Evolutionary conservation across 139 green algal species (phyloP).

Genomic region (Gonium pectorale): DNA sequence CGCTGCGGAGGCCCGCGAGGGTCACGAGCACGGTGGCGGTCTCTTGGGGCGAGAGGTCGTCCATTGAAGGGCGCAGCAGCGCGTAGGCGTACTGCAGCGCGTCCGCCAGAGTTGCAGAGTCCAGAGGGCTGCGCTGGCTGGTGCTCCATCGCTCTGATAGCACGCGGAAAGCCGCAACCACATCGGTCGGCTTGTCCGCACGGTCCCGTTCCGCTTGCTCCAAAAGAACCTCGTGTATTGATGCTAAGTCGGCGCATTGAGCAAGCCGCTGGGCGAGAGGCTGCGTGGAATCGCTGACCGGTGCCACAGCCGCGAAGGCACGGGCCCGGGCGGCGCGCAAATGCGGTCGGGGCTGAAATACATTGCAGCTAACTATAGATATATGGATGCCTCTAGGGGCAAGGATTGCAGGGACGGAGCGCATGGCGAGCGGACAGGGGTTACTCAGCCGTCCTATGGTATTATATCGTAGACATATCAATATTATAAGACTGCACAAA

Average conservation of each 20-base stretch:
- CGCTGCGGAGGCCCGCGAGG: not conserved
- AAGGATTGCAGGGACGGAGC: not conserved
- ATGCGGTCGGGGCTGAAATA: not conserved
- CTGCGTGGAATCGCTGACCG: not conserved
- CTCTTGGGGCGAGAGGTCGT: not conserved
- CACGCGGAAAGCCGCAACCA: not conserved
- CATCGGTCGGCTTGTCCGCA: not conserved
- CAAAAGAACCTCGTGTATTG: conserved; percentile 7
- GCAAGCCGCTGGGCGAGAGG: not conserved
- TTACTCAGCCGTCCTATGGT: too few relatives aligned
- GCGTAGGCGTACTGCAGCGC: conserved; percentile 6
- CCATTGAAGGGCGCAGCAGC: not conserved
- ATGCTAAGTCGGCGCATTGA: not conserved
- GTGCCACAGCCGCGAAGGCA: not conserved
- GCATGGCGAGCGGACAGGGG: not conserved
- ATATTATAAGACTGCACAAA: too few relatives aligned
- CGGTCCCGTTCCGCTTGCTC: not conserved
- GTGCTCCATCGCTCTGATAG: not conserved
- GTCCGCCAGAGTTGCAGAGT: not conserved
- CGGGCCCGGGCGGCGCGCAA: not conserved
- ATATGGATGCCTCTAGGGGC: too few relatives aligned
- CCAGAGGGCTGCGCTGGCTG: not conserved
- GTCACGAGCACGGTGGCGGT: not conserved
- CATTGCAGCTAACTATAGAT: too few relatives aligned
- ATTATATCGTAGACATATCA: too few relatives aligned